Base-by-base conservation (phyloP, 345 rosid genomes). In the Camelina hispida region DNA sequence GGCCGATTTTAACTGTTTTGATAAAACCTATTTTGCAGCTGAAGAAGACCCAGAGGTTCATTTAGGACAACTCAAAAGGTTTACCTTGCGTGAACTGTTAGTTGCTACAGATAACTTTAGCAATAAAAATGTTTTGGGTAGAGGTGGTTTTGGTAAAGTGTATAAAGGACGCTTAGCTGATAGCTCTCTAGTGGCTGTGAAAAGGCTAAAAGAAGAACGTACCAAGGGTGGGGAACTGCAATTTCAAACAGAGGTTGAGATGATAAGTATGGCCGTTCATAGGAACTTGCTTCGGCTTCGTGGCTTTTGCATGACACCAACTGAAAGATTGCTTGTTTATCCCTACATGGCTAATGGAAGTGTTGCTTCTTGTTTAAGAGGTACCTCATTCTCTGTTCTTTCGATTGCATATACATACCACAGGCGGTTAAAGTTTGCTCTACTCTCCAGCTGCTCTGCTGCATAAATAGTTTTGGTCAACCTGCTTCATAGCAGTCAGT, bases 191-290 rank as follows among this genome's bases (percentile, higher is more conserved):
- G 97, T 89, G 62, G 98, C 96, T 6, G 93, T 93, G 13, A 91
- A 93, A 84, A 80, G 98, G 80, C 82, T 93, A 51, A 91, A 91
- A 83, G 96, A 93, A 77, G 94, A 88, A 79, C 94, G 91, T 51
- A 91, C 87, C 56, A 88, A 86, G 66, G 91, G 93, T 69, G 98
- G 94, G 48, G 96, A 89, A 74, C 69, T 83, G 78, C 98, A 93
- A 81, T 93, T 93, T 79, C 98, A 93, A 73, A 93, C 96, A 2
- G 97, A 93, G 81, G 93, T 93, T 32, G 97, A 93, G 83, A 84
- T 93, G 84, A 91, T 93, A 46, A 93, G 98, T 78, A 85, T 91
- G 98, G 98, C 98, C 17, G 97, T 89, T 66, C 96, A 93, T 72
- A 84, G 93, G 66, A 91, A 93, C 78, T 79, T 93, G 77, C 91